A percentile compares a stretch with the other conserved stretches of the same genome.
Conservation (phyloP, 371 early-diverging fungal species). For the Syncephalis fuscata region DNA sequence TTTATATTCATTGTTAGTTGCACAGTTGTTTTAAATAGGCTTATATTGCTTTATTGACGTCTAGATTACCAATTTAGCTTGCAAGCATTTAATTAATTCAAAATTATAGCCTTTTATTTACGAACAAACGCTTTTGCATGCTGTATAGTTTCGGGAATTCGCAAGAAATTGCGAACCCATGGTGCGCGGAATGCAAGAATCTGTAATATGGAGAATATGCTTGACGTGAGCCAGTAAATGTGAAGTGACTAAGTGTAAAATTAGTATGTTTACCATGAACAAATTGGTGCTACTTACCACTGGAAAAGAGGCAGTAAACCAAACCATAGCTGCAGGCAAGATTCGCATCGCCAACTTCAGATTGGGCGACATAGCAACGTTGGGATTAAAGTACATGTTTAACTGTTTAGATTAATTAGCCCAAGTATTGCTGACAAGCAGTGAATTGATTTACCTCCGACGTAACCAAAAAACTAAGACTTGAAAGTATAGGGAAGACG, state of each 20-base stretch:
- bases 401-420: conserved; percentile 6
- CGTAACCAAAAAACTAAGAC: conserved; percentile 48
- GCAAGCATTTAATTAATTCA: too few species aligned
- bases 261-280: conserved; percentile 2
- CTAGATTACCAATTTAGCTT: too few species aligned
- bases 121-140: conserved; percentile 9
- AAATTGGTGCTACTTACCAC: conserved; percentile 29
- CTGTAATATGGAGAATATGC: conserved; percentile 52
- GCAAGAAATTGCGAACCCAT: conserved; percentile 29
- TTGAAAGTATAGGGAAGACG: conserved; percentile 60
- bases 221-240: conserved; percentile 74
- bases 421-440: conserved; percentile 17
- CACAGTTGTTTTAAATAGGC: too few species aligned
- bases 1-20: too few species aligned
- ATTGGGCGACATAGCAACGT: conserved; percentile 5
- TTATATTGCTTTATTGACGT: too few species aligned
- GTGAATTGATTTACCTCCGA: conserved; percentile 49
- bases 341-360: conserved; percentile 57
- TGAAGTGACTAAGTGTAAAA: conserved; percentile 39
- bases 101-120: too few species aligned
- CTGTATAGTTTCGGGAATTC: conserved; percentile 31
- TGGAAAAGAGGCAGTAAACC: conserved; percentile 56
- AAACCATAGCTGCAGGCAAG: conserved; percentile 38
- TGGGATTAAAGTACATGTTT: not conserved
- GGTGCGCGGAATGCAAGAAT: conserved; percentile 39